Conservation (phyloP, 768 basidiomycete species). For the Russula earlei region DNA sequence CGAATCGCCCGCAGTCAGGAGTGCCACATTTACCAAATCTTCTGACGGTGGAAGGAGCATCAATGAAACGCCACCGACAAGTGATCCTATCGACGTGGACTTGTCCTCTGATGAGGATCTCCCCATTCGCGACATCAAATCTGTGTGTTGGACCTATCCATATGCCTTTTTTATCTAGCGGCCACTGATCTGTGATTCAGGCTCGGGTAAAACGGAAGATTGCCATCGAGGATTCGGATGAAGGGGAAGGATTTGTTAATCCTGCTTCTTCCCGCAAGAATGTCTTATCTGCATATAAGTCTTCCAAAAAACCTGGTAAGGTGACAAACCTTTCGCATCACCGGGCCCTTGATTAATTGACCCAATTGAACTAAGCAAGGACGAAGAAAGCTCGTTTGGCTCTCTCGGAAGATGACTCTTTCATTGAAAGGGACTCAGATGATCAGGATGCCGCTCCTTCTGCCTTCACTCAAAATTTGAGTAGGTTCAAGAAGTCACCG, state of each 20-base stretch:
- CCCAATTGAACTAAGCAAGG: slow-evolving; percentile 28
- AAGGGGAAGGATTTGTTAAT: slow-evolving; percentile 31
- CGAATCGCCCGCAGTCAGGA: slow-evolving; percentile 33
- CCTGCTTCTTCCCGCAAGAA: neutral
- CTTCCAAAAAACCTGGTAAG: slow-evolving; percentile 13
- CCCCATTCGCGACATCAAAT: slow-evolving; percentile 6
- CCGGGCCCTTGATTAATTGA: neutral
- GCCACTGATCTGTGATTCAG: neutral
- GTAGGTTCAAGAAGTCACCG: slow-evolving; percentile 58
- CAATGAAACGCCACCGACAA: slow-evolving; percentile 63
- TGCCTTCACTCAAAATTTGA: slow-evolving; percentile 51
- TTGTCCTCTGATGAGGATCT: slow-evolving; percentile 49
- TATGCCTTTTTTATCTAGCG: neutral
- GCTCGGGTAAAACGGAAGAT: slow-evolving; percentile 53
- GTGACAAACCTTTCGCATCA: neutral
- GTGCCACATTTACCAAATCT: slow-evolving; percentile 30
- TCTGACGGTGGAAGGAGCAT: slow-evolving; percentile 42
- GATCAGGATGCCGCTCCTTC: slow-evolving; percentile 30
- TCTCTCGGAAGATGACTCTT: slow-evolving; percentile 35
- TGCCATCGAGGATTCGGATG: slow-evolving; percentile 60
- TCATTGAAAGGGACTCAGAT: slow-evolving; percentile 25
- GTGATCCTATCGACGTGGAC: slow-evolving; percentile 70
- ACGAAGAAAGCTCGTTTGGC: slow-evolving; percentile 52
- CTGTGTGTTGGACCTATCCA: slow-evolving; percentile 3
- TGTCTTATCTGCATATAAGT: slow-evolving; percentile 17